Percentiles rank a stretch among this genome's conserved stretches.
phyloP scores from a whole-genome alignment of 208 protist species.

The Tritrichomonas musculus region DNA sequence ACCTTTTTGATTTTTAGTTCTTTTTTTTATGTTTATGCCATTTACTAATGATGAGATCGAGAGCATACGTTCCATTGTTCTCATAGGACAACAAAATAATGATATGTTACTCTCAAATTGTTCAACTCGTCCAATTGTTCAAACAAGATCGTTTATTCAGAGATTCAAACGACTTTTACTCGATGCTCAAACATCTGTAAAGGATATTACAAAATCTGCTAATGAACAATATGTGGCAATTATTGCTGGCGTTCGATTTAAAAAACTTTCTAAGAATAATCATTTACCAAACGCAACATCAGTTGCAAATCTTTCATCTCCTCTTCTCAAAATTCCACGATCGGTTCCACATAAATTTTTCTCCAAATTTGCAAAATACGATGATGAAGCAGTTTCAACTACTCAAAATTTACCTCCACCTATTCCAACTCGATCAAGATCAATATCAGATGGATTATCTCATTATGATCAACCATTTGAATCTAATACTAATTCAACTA shows the following conservation, averaged over 20 bases:
- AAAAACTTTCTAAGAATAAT: background rate
- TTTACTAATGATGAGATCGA: background rate
- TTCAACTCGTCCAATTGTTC: background rate
- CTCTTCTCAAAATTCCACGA: background rate
- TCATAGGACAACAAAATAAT: background rate
- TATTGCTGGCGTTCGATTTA: background rate
- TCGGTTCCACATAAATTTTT: background rate
- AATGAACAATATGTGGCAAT: background rate
- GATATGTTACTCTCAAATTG: slow-evolving; percentile 4
- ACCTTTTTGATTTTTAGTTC: no score
- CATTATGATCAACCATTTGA: background rate
- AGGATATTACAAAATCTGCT: background rate
- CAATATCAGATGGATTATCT: background rate
- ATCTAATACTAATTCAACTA: no score
- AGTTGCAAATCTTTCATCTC: background rate
- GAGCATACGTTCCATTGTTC: background rate
- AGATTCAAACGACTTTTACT: background rate
- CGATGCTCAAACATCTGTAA: background rate
- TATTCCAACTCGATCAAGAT: background rate
- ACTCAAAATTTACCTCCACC: background rate
- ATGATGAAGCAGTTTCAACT: background rate
- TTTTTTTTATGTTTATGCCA: background rate
- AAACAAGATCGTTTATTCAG: background rate
- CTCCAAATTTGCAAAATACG: background rate
- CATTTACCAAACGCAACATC: background rate